Percentiles rank a stretch among this genome's conserved stretches.
phyloP scores from a whole-genome alignment of 768 basidiomycete genomes.

The Tylopilus rubrobrunneus region DNA sequence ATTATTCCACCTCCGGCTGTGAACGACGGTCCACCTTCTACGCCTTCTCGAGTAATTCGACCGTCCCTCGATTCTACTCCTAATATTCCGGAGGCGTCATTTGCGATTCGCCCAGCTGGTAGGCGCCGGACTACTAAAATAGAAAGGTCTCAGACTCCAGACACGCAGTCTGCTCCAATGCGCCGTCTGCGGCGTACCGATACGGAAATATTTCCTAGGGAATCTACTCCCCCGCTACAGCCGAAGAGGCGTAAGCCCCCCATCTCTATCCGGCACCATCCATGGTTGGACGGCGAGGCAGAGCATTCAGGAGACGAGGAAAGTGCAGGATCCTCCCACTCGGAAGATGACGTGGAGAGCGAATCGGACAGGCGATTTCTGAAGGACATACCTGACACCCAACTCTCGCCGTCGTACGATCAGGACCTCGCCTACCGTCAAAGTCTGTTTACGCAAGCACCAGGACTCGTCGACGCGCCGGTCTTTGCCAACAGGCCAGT shows the following conservation, averaged over 20 bases:
- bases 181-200: constrained; percentile 26
- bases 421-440: constrained; percentile 67
- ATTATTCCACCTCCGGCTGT: constrained; percentile 1
- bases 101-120: constrained; percentile 42
- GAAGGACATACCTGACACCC: constrained; percentile 60
- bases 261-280: constrained; percentile 37
- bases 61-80: constrained; percentile 17
- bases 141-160: constrained; percentile 20
- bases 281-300: constrained; percentile 66
- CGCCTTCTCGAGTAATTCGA: constrained; percentile 27
- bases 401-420: constrained; percentile 67
- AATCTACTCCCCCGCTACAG: constrained; percentile 19
- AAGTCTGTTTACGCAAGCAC: constrained; percentile 70
- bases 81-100: constrained; percentile 38
- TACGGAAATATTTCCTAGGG: constrained; percentile 22
- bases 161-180: constrained; percentile 31
- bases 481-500: constrained; percentile 51
- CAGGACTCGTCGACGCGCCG: constrained; percentile 38
- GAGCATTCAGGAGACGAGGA: constrained; percentile 78
- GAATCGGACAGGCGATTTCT: constrained; percentile 70
- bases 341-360: constrained; percentile 50
- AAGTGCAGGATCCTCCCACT: constrained; percentile 57
- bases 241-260: constrained; percentile 19
- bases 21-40: constrained; percentile 33
- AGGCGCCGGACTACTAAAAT: constrained; percentile 17